A percentile compares a stretch with the other conserved stretches of the same genome.
phyloP scores from a whole-genome alignment of 2,329 filamentous ascomycete genomes.

The Aspergillus neotritici region DNA sequence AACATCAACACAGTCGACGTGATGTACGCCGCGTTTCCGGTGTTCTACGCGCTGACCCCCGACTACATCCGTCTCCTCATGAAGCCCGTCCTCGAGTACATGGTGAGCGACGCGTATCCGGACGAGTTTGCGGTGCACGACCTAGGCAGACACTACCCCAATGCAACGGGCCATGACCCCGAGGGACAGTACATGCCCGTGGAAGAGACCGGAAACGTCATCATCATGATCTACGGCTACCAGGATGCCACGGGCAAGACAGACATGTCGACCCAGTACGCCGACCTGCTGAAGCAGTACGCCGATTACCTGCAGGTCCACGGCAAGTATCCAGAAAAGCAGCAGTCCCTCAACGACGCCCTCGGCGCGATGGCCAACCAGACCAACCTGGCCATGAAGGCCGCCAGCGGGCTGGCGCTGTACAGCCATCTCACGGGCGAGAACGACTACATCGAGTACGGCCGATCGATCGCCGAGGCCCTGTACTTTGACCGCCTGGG shows the following conservation, averaged over 20 bases:
- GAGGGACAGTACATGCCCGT: constrained; percentile 33
- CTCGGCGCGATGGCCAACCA: constrained; percentile 34
- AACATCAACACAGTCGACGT: constrained; percentile 40
- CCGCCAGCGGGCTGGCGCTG: constrained; percentile 36
- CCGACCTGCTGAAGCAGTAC: constrained; percentile 27
- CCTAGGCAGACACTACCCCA: constrained; percentile 32
- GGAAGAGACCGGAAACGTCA: constrained; percentile 36
- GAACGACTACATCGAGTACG: constrained; percentile 29
- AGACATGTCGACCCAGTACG: constrained; percentile 27
- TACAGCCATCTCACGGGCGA: constrained; percentile 21
- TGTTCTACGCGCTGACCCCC: constrained; percentile 37
- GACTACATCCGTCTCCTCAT: constrained; percentile 37
- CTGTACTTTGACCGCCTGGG: constrained; percentile 28
- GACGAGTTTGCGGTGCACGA: constrained; percentile 34
- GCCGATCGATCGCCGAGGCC: constrained; percentile 26
- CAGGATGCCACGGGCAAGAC: constrained; percentile 30
- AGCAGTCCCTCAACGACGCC: constrained; percentile 38
- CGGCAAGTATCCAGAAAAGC: constrained; percentile 29
- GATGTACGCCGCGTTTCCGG: constrained; percentile 35
- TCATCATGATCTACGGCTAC: constrained; percentile 33
- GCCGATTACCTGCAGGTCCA: constrained; percentile 34
- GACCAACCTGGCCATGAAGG: constrained; percentile 41
- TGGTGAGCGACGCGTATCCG: constrained; percentile 28
- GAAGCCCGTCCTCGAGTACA: constrained; percentile 37
- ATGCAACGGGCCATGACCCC: constrained; percentile 31